Percentiles rank a stretch among this genome's conserved stretches.
Conservation (phyloP, 2,329 filamentous ascomycete species). For the Neurospora crassa region DNA sequence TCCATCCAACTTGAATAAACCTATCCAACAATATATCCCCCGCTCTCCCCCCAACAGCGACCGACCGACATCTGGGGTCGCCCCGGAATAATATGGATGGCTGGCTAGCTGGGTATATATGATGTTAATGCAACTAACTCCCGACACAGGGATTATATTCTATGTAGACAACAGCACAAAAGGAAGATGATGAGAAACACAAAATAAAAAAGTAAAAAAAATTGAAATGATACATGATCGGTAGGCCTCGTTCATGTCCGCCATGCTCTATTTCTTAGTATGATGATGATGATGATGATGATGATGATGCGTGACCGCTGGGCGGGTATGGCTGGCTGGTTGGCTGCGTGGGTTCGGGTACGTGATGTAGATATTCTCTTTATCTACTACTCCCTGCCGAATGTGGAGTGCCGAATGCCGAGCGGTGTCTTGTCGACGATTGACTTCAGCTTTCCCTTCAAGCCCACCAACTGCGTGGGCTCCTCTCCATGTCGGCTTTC, state of each 20-base stretch:
- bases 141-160: neutral
- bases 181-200: neutral
- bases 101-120: neutral
- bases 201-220: too few relatives aligned
- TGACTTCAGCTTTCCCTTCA: neutral
- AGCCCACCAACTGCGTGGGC: neutral
- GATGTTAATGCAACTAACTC: neutral
- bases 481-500: neutral
- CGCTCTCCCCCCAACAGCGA: neutral
- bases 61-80: neutral
- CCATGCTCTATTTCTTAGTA: neutral
- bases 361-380: neutral
- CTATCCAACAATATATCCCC: too few relatives aligned
- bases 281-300: neutral
- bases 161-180: neutral
- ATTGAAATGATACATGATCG: neutral
- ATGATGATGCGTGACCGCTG: neutral
- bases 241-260: neutral
- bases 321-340: neutral
- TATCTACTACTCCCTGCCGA: neutral
- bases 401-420: neutral
- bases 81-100: neutral
- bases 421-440: neutral
- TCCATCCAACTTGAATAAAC: too few relatives aligned
- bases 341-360: neutral